Base-by-base conservation (phyloP, 2,329 filamentous ascomycete species). In the Cadophora luteo-olivacea region DNA sequence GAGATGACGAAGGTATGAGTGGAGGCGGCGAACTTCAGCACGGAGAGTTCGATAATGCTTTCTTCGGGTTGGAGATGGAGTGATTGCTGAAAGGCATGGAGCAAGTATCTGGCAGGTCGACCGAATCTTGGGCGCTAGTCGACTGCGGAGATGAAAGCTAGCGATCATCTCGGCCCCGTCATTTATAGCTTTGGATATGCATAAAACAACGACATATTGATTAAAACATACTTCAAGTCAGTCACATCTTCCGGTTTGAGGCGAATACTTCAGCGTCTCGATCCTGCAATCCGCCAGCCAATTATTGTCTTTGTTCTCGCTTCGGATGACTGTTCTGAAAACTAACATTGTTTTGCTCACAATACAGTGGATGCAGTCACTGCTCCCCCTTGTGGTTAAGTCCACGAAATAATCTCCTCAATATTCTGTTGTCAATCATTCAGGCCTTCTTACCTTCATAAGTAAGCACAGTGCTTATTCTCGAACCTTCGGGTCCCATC, bases 1-100 rank as follows among this genome's bases (percentile, higher is more conserved):
- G 67, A 16, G 69, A 70, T 38, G 74, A 75, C 45, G 71, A 68
- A 33, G 65, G 58, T 22, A 65, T 68, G 33, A 67, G 68, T 24
- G 72, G 68, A 16, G 72, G 65, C 32, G 75, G 70, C 24, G 73
- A 72, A 32, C 74, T 77, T 67, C 69, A 75, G 41, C 73, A 77
- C 61, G 73, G 73, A 16, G 70, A 75, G 48, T 76, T 75, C 61
- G 76, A 78, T 55, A 73, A 69, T 69, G 73, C 69, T 9, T 78
- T 77, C 65, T 78, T 78, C 49, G 71, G 69, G 6, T 38, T 77
- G 25, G 71, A 73, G 6, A 32, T 77, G 25, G 70, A 73, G 1
- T 45, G 51, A 65, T 49, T 9, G 12, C 29, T 29, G 29, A 29
- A 29, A 29, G 41, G 62, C 61, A 60, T n/a, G 45, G 29, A 29